Evolutionary conservation across 2,329 filamentous ascomycete genomes (phyloP), one percentile per base, ranked within the genome.

Genomic region (Colletotrichum sp.): DNA sequence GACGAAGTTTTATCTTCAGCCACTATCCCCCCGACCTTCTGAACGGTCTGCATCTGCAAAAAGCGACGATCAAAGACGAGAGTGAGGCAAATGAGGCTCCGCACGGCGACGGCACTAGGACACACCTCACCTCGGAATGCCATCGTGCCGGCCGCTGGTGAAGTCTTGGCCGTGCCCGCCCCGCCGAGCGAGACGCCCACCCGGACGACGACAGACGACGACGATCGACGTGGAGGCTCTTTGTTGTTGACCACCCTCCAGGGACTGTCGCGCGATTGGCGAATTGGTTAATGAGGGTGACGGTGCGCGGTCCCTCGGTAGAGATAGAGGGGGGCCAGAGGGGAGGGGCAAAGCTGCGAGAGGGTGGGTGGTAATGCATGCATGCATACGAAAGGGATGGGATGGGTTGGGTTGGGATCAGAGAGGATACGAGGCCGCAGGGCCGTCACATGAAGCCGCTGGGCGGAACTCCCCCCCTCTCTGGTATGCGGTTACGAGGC

Each of bases 311-410:
- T 44, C 39, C 39, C 39, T 44, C 39, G 39, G 39, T 44, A 44
- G 39, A 44, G 8, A 0, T 39, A 30, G 70, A 16, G n/a, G 57
- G 30, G 30, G 66, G 39, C 24, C 24, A 36, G 18, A 32, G 44
- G 32, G 24, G 44, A 13, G 32, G 52, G 32, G 6, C 52, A n/a
- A 24, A 30, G 18, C 24, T 52, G 34, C 65, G 32, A 69, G 65
- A 36, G 52, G 69, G 70, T 64, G 73, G 69, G 73, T 76, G 62
- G 72, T 63, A 71, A 65, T 67, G 73, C 63, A 72, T 66, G 57
- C 64, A 59, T 76, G 64, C 70, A 73, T 73, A 76, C 64, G 63
- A 73, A 67, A 44, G 34, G 59, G 59, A 64, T 63, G 28, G 69
- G 30, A 26, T 32, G 34, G 62, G 16, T 15, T 15, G 34, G 59